Conservation (phyloP, 257 asterid species). For the Capsicum baccatum region DNA sequence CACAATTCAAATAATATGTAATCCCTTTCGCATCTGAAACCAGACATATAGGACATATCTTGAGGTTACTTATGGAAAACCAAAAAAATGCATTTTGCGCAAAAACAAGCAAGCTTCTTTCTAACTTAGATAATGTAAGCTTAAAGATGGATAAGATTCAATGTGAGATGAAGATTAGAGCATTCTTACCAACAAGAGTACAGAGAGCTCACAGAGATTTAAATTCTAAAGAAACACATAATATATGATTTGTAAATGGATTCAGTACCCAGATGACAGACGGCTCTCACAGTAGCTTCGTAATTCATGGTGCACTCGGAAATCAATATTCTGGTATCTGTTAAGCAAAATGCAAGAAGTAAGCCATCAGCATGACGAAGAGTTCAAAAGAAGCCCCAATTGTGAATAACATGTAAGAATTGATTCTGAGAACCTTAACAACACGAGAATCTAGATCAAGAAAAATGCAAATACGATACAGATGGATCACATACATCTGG, state of each 20-base stretch:
- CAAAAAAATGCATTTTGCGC: not conserved
- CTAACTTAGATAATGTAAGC: not conserved
- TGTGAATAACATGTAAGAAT: not conserved
- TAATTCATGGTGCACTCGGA: slow-evolving; percentile 32
- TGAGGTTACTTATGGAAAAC: slow-evolving; percentile 12
- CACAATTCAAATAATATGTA: not conserved
- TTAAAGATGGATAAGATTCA: slow-evolving; percentile 23
- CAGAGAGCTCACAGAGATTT: slow-evolving; percentile 21
- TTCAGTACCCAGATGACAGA: slow-evolving; percentile 27
- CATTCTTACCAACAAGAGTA: not conserved
- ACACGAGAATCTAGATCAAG: not conserved
- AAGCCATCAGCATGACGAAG: slow-evolving; percentile 2
- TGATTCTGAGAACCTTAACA: slow-evolving; percentile 1
- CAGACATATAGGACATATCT: slow-evolving; percentile 15
- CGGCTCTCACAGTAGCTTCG: slow-evolving; percentile 34
- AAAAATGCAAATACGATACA: slow-evolving; percentile 4
- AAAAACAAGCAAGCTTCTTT: not conserved
- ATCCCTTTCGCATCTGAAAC: not conserved
- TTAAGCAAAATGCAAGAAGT: slow-evolving; percentile 22
- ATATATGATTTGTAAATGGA: not conserved
- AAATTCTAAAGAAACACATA: not conserved
- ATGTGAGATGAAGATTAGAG: not conserved
- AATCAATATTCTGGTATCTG: slow-evolving; percentile 36
- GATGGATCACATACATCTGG: not conserved
- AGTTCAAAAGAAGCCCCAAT: not conserved